Percentiles rank a stretch among this genome's conserved stretches.
Evolutionary conservation across 371 early-diverging fungal species (phyloP).

Genomic region (Zopfochytrium polystomum): DNA sequence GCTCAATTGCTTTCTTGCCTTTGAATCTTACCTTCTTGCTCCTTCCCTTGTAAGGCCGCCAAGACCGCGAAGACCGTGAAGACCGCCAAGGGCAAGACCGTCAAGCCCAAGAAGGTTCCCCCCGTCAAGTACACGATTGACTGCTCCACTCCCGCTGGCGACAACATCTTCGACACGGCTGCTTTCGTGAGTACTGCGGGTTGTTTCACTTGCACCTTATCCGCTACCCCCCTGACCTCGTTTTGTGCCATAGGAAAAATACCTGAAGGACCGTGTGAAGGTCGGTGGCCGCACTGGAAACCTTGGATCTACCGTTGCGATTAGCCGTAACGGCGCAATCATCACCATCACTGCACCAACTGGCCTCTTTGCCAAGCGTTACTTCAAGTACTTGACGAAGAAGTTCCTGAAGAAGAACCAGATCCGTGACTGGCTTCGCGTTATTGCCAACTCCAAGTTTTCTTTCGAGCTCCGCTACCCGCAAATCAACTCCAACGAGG

Average conservation of each 20-base stretch:
- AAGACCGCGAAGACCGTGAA: too few relatives aligned
- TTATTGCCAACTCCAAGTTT: slow-evolving; percentile 85
- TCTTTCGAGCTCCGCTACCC: slow-evolving; percentile 95
- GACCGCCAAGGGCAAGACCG: too few relatives aligned
- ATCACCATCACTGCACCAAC: slow-evolving; percentile 64
- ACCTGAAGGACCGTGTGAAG: slow-evolving; percentile 97
- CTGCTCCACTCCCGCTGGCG: slow-evolving; percentile 88
- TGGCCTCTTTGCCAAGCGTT: slow-evolving; percentile 87
- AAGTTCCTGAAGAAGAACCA: slow-evolving; percentile 99
- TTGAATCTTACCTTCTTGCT: too few relatives aligned
- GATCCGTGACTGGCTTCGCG: slow-evolving; percentile 98
- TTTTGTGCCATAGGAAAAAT: too few relatives aligned
- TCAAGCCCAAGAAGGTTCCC: slow-evolving; percentile 33
- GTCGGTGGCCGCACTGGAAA: slow-evolving; percentile 94
- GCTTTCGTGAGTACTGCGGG: too few relatives aligned
- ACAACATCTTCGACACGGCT: slow-evolving; percentile 95
- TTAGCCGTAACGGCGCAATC: slow-evolving; percentile 76
- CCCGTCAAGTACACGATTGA: slow-evolving; percentile 73
- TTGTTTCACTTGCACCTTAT: slow-evolving; percentile 25
- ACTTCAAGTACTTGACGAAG: slow-evolving; percentile 99
- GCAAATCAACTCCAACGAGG: slow-evolving; percentile 82
- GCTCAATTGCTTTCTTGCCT: too few relatives aligned
- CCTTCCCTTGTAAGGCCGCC: too few relatives aligned
- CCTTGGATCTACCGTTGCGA: slow-evolving; percentile 83
- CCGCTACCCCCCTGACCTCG: slow-evolving; percentile 23